phyloP scores from a whole-genome alignment of 495 filamentous ascomycete genomes.

The Aspergillus hancockii region DNA sequence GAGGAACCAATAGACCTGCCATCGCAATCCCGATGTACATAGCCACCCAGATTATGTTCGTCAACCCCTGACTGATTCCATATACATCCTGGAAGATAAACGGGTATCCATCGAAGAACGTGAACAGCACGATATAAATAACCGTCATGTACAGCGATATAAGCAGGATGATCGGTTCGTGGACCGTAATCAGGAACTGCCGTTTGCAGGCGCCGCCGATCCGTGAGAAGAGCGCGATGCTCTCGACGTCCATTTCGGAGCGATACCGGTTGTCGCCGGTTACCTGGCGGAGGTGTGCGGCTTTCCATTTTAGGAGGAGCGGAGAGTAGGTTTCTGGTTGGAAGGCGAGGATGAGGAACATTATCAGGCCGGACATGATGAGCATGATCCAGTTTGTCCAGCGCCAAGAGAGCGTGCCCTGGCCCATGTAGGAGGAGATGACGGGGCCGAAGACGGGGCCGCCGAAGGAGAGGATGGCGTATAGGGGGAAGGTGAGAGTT shows the following conservation, averaged over 20 bases:
- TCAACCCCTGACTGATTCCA: conserved; percentile 52
- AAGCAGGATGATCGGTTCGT: conserved; percentile 53
- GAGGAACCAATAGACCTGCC: conserved; percentile 47
- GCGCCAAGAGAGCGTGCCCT: conserved; percentile 47
- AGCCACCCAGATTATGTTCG: conserved; percentile 58
- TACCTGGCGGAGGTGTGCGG: conserved; percentile 41
- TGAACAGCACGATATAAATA: conserved; percentile 67
- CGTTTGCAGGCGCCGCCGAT: conserved; percentile 42
- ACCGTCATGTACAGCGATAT: conserved; percentile 62
- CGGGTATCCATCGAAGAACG: conserved; percentile 65
- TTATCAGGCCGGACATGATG: conserved; percentile 44
- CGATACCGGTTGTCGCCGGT: conserved; percentile 48
- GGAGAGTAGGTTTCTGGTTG: conserved; percentile 56
- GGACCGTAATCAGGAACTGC: conserved; percentile 43
- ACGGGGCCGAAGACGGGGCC: conserved; percentile 50
- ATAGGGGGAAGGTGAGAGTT: conserved; percentile 49
- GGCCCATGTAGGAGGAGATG: conserved; percentile 49
- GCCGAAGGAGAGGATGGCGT: conserved; percentile 46
- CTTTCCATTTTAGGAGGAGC: conserved; percentile 54
- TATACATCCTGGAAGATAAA: conserved; percentile 64
- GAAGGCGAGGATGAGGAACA: conserved; percentile 44
- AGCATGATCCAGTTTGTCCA: conserved; percentile 56
- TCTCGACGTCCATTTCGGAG: conserved; percentile 46
- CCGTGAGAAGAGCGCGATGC: conserved; percentile 33
- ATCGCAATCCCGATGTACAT: conserved; percentile 57